These are phyloP conservation scores for Aspergillus egyptiacus DNA, from an alignment of 495 filamentous ascomycete genomes.

Conservation along the genomic window DNA sequence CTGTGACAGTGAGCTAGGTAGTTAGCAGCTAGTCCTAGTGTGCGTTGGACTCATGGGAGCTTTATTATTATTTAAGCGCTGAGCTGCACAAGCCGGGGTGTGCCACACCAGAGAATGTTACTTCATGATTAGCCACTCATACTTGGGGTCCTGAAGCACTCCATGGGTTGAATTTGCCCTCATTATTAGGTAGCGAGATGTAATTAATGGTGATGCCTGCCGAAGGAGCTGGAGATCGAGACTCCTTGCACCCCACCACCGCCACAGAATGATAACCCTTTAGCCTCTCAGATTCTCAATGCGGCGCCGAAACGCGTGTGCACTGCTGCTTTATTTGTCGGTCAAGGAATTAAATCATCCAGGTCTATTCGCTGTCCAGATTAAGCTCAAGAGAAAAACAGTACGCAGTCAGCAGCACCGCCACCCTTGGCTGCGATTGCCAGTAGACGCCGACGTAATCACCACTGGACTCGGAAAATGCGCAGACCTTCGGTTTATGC, in stretches of 20 bases:
- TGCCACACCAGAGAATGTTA: too few relatives aligned
- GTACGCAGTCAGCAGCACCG: conserved; percentile 8
- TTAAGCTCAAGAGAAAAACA: conserved; percentile 9
- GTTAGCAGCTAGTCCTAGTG: conserved; percentile 8
- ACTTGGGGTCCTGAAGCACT: too few relatives aligned
- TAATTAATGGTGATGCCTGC: conserved; percentile 12
- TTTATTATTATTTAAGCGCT: conserved; percentile 1
- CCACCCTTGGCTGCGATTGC: conserved; percentile 8
- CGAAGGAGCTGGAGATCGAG: not conserved
- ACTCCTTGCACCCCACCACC: conserved; percentile 3
- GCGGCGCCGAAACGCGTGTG: conserved; percentile 9
- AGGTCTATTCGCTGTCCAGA: conserved; percentile 1
- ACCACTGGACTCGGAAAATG: too few relatives aligned
- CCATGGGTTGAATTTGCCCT: too few relatives aligned
- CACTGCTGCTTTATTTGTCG: not conserved
- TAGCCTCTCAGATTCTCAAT: too few relatives aligned
- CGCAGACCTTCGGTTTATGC: not conserved
- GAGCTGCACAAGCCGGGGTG: not conserved
- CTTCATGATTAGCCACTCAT: too few relatives aligned
- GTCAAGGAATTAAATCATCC: not conserved
- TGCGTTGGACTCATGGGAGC: not conserved
- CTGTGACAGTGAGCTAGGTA: not conserved
- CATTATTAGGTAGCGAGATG: too few relatives aligned
- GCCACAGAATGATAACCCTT: conserved; percentile 2
- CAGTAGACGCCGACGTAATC: not conserved